Conservation (phyloP, 208 protist genomes). For the Crithidia bombi region DNA sequence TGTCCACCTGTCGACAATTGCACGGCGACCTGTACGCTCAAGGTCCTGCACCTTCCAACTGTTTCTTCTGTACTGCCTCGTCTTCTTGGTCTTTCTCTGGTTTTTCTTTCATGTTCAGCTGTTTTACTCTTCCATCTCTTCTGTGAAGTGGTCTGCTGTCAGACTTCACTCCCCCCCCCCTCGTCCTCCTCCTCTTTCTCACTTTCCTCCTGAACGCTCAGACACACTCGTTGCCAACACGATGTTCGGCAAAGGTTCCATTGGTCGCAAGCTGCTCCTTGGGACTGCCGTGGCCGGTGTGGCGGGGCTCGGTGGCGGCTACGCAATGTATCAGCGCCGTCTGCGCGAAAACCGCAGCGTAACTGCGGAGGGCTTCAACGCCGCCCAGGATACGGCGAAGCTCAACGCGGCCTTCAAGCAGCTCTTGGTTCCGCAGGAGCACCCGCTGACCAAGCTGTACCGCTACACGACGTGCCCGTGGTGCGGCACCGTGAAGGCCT, state of each 20-base stretch:
- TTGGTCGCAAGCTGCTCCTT: conserved; percentile 50
- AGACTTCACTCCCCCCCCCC: no score
- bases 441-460: conserved; percentile 62
- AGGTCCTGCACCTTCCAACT: no score
- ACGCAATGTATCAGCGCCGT: conserved; percentile 77
- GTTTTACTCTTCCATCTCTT: no score
- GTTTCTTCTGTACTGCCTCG: no score
- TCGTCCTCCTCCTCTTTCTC: not conserved
- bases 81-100: no score
- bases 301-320: conserved; percentile 57
- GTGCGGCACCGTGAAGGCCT: conserved; percentile 88
- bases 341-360: conserved; percentile 80
- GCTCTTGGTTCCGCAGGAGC: conserved; percentile 46
- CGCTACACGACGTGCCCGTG: conserved; percentile 93
- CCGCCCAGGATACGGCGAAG: conserved; percentile 57
- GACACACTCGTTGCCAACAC: not conserved
- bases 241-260: conserved; percentile 62
- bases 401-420: conserved; percentile 57
- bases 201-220: no score
- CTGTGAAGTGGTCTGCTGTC: no score
- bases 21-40: no score
- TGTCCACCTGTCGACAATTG: no score
- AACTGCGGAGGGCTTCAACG: conserved; percentile 80
- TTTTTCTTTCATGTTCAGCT: no score
- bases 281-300: conserved; percentile 33